Evolutionary conservation across 2,329 filamentous ascomycete species (phyloP).

Genomic region (Colletotrichum sp.): DNA sequence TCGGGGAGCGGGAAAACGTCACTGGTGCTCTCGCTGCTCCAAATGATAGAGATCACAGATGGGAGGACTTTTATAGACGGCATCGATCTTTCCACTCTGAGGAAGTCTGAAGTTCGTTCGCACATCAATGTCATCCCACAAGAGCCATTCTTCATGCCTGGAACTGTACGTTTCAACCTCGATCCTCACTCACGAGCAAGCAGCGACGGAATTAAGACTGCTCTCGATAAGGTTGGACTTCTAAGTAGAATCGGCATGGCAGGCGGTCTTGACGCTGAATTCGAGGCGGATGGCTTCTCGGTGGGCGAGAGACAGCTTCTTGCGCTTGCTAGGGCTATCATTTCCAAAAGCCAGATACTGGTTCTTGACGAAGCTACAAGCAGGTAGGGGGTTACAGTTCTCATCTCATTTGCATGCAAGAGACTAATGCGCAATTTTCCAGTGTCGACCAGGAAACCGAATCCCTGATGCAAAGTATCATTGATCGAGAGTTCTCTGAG

Average conservation of each 20-base stretch:
- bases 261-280: constrained; percentile 40
- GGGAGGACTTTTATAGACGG: constrained; percentile 50
- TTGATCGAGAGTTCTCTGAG: neutral
- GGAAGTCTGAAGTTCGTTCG: constrained; percentile 24
- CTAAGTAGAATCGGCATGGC: constrained; percentile 40
- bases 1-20: constrained; percentile 37
- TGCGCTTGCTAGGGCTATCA: constrained; percentile 49
- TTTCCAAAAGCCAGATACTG: constrained; percentile 29
- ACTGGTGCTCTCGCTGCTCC: constrained; percentile 48
- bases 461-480: neutral
- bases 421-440: neutral
- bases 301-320: constrained; percentile 54
- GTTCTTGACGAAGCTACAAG: constrained; percentile 3
- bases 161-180: constrained; percentile 52
- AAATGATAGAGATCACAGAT: constrained; percentile 48
- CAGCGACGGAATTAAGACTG: constrained; percentile 47
- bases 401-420: neutral
- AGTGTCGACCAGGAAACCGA: neutral
- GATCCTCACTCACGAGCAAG: constrained; percentile 43
- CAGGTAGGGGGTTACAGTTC: neutral
- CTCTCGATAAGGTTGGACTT: constrained; percentile 52
- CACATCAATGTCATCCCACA: constrained; percentile 53
- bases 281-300: constrained; percentile 38
- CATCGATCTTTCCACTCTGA: constrained; percentile 34
- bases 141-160: constrained; percentile 54